Conservation (phyloP, 2,329 filamentous ascomycete genomes). For the Fusarium tupiense region DNA sequence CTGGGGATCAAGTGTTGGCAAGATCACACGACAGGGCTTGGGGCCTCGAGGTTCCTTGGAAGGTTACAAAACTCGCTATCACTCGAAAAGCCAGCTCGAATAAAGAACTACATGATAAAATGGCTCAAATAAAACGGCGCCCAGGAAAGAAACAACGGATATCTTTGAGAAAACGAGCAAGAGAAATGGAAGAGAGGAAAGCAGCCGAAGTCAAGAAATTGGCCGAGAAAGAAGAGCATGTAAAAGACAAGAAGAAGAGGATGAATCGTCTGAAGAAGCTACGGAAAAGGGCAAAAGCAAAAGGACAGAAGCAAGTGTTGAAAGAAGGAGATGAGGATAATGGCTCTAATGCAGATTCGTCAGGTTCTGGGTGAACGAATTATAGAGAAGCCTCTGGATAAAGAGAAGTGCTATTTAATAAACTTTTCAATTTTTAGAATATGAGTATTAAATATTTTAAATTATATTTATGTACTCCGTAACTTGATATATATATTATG, state of each 20-base stretch:
- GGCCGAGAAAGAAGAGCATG: constrained; percentile 63
- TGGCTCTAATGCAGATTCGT: constrained; percentile 26
- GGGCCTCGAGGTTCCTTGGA: constrained; percentile 71
- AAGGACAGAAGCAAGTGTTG: constrained; percentile 57
- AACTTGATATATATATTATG: not conserved
- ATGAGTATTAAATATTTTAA: not conserved
- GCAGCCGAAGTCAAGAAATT: constrained; percentile 51
- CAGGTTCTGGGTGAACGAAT: constrained; percentile 20
- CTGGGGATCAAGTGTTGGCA: constrained; percentile 60
- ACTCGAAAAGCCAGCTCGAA: constrained; percentile 41
- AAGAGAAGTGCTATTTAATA: not conserved
- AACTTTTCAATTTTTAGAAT: not conserved
- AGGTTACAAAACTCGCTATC: constrained; percentile 58
- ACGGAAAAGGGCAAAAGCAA: constrained; percentile 66
- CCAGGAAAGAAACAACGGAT: constrained; percentile 70
- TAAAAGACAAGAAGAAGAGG: constrained; percentile 70
- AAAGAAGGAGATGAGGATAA: constrained; percentile 37
- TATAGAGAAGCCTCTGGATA: not conserved
- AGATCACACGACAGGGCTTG: constrained; percentile 58
- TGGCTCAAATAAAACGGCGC: constrained; percentile 52
- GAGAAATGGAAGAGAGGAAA: constrained; percentile 53
- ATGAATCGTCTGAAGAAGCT: constrained; percentile 69
- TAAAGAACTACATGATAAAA: constrained; percentile 18
- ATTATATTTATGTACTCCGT: not conserved
- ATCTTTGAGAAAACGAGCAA: constrained; percentile 57